Base-by-base conservation (phyloP, 202 grass and related monocot genomes). In the Tripidium arundinaceum region DNA sequence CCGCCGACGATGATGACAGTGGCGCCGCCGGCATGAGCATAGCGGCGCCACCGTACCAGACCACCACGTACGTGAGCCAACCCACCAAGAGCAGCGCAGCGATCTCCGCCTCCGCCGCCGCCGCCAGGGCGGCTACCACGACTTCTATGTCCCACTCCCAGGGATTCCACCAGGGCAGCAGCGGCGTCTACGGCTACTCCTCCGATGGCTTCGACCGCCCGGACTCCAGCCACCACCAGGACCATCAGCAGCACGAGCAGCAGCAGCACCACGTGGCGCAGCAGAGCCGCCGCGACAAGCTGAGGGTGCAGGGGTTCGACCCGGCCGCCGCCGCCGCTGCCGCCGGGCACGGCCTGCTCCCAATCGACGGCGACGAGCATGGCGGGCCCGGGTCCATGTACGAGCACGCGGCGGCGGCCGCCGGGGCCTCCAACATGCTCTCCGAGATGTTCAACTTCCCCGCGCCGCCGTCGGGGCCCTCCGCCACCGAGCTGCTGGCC, bases 91-190 rank as follows among this genome's bases (percentile, higher is more conserved):
- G 4, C 34, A 67, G 59, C 46, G 59, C 77, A 38, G 62, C 70
- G 82, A 65, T 83, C 83, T 70, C 78, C 78, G 67, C 24, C 57
- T 3, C 29, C 81, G 77, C 22, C 57, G 31, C 31, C 31, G 42
- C 26, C 80, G 80, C 65, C 65, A 84, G 77, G 11, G 50, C 82
- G 80, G 85, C 79, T 71, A 41, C 78, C 50, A 58, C 80, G 78
- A 66, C 47, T 80, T 90, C 97, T 93, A 99, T 99, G 92, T 94
- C 92, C 81, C 90, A 94, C 82, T 94, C 94, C 73, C 90, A 93
- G 79, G 92, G 93, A 52, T 99, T 99, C 92, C 97, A 93, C 78
- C 91, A 89, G 78, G 91, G 78, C 84, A 84, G 76, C 79, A 4
- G 74, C 86, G 92, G 86, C 81, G 78, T 90, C 86, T 99, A 91